A percentile compares a stretch with the other conserved stretches of the same genome.
Evolutionary conservation across 331 rosid species (phyloP).

Genomic region (Cydonia oblonga): DNA sequence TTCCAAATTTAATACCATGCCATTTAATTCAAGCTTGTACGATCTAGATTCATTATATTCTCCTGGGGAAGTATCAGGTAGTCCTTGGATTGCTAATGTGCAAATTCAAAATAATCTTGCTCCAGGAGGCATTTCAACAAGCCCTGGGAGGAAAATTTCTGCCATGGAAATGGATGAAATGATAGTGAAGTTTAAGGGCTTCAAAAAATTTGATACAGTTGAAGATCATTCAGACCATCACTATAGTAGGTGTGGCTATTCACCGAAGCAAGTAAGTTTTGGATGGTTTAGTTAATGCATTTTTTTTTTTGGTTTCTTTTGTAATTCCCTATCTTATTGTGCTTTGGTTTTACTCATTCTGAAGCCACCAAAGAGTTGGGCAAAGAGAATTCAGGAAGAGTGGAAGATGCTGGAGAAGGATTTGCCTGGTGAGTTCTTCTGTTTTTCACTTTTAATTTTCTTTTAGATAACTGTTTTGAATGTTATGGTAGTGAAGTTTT

Average conservation of each 20-base stretch:
- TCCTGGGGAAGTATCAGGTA: slow-evolving; percentile 18
- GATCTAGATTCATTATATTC: slow-evolving; percentile 20
- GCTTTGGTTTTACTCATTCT: slow-evolving; percentile 15
- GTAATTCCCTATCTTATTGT: not conserved
- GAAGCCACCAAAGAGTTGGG: slow-evolving; percentile 54
- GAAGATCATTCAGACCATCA: slow-evolving; percentile 63
- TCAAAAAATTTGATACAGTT: slow-evolving; percentile 68
- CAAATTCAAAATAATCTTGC: slow-evolving; percentile 15
- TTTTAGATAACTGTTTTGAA: not conserved
- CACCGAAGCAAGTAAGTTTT: slow-evolving; percentile 41
- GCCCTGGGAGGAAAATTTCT: slow-evolving; percentile 20
- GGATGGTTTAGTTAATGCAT: not conserved
- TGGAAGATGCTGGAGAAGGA: slow-evolving; percentile 77
- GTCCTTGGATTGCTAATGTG: slow-evolving; percentile 27
- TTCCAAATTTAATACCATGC: slow-evolving; percentile 9
- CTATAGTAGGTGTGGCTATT: slow-evolving; percentile 14
- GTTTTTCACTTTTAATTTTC: not conserved
- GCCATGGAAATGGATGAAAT: slow-evolving; percentile 42
- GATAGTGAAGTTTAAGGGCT: slow-evolving; percentile 37
- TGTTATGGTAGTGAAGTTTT: slow-evolving; percentile 11
- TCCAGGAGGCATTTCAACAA: slow-evolving; percentile 17
- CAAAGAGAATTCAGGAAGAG: slow-evolving; percentile 70
- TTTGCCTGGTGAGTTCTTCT: slow-evolving; percentile 59
- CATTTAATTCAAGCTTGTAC: slow-evolving; percentile 12
- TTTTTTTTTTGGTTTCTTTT: not conserved